Conservation (phyloP, 2,329 filamentous ascomycete species). For the Clarireedia sp. region DNA sequence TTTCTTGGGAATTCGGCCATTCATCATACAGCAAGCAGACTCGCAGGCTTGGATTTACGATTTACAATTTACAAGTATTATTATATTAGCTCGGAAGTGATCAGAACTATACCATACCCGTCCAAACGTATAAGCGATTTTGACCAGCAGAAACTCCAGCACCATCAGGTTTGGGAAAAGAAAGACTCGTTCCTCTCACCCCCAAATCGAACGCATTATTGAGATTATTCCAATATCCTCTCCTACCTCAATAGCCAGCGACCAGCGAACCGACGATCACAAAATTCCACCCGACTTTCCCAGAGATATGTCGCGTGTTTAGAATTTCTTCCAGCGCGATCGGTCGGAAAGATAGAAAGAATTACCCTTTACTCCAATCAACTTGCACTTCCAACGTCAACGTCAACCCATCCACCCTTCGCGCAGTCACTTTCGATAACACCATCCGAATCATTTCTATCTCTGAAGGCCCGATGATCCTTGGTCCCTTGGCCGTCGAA, state of each 20-base stretch:
- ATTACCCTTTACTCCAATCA: slow-evolving; percentile 7
- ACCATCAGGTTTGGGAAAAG: slow-evolving; percentile 1
- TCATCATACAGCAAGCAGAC: no score
- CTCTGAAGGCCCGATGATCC: background rate
- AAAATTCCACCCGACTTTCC: background rate
- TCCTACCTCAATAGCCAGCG: background rate
- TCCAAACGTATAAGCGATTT: slow-evolving; percentile 1
- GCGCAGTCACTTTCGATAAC: slow-evolving; percentile 1
- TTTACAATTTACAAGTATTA: no score
- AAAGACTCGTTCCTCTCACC: background rate
- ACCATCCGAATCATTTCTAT: background rate
- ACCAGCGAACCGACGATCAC: background rate
- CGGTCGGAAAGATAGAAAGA: slow-evolving; percentile 11
- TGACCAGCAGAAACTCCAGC: slow-evolving; percentile 1
- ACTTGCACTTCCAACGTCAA: slow-evolving; percentile 7
- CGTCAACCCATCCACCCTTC: slow-evolving; percentile 4
- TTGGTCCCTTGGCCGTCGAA: background rate
- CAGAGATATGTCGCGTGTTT: slow-evolving; percentile 7
- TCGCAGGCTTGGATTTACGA: no score
- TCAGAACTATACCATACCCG: background rate
- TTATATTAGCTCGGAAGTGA: no score
- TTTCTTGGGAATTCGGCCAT: no score
- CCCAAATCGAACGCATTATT: background rate
- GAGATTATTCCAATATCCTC: background rate
- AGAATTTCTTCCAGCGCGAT: slow-evolving; percentile 6